A percentile compares a stretch with the other conserved stretches of the same genome.
phyloP scores from a whole-genome alignment of 495 filamentous ascomycete genomes.

The Hypoxylon fuscum region DNA sequence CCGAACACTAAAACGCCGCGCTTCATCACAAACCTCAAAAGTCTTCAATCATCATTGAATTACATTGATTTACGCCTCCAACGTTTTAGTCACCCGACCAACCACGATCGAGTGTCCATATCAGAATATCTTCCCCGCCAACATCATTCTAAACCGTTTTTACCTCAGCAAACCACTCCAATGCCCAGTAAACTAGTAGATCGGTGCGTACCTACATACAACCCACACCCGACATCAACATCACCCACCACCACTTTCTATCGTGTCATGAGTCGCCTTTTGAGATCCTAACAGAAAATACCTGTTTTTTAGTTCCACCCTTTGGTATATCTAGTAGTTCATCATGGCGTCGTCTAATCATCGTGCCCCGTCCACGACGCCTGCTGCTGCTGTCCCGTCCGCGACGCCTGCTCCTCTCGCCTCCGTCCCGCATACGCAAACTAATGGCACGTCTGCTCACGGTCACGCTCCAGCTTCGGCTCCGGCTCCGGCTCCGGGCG shows the following conservation, averaged over 20 bases:
- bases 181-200: slow-evolving; percentile 21
- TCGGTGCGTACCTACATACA: no score
- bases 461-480: slow-evolving; percentile 29
- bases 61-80: slow-evolving; percentile 19
- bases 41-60: slow-evolving; percentile 38
- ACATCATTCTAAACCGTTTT: slow-evolving; percentile 11
- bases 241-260: neutral
- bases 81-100: slow-evolving; percentile 9
- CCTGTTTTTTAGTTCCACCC: slow-evolving; percentile 2
- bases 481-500: slow-evolving; percentile 38
- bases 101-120: slow-evolving; percentile 1
- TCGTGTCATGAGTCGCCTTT: slow-evolving; percentile 4
- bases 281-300: slow-evolving; percentile 3
- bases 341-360: slow-evolving; percentile 43
- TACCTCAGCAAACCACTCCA: slow-evolving; percentile 16
- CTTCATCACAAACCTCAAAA: slow-evolving; percentile 44
- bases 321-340: no score
- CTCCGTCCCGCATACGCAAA: slow-evolving; percentile 25
- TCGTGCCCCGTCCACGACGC: slow-evolving; percentile 42
- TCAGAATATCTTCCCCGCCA: slow-evolving; percentile 5
- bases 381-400: slow-evolving; percentile 36
- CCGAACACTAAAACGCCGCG: slow-evolving; percentile 42
- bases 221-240: slow-evolving; percentile 1
- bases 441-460: slow-evolving; percentile 39
- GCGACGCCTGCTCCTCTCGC: slow-evolving; percentile 43